Conservation (phyloP, 169 alveolate genomes). For the Eimeria nieschulzi region DNA sequence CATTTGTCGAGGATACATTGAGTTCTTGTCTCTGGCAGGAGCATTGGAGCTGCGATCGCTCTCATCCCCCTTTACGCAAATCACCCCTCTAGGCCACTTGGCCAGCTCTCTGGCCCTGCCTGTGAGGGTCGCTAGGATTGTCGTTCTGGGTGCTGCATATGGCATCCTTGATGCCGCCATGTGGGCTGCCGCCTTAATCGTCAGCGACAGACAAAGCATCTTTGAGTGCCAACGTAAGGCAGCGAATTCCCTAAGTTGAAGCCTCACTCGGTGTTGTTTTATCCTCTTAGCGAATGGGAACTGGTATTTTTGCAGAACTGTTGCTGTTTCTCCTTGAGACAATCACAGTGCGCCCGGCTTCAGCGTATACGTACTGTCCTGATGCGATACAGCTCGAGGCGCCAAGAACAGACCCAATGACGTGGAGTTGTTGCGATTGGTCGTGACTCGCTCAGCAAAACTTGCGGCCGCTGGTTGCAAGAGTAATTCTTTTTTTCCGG, state of each 20-base stretch:
- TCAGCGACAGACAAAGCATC: slow-evolving; percentile 39
- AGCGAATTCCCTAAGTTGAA: not conserved
- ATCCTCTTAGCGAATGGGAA: not conserved
- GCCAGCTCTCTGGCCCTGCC: slow-evolving; percentile 45
- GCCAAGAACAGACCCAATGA: not conserved
- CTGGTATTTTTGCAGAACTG: not conserved
- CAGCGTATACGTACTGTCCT: not conserved
- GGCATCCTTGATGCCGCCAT: slow-evolving; percentile 48
- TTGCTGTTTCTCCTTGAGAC: not conserved
- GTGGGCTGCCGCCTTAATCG: slow-evolving; percentile 53
- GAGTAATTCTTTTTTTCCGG: slow-evolving; percentile 11
- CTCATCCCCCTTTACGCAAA: slow-evolving; percentile 4
- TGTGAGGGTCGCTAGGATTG: slow-evolving; percentile 23
- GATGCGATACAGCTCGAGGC: slow-evolving; percentile 42
- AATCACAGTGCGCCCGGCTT: too few relatives aligned
- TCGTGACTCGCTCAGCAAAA: slow-evolving; percentile 44
- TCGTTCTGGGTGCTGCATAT: slow-evolving; percentile 16
- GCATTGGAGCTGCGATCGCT: slow-evolving; percentile 50
- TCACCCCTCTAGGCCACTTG: slow-evolving; percentile 56
- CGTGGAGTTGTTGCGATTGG: slow-evolving; percentile 27
- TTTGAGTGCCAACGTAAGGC: slow-evolving; percentile 61
- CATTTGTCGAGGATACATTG: not conserved
- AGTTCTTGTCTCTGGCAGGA: slow-evolving; percentile 1
- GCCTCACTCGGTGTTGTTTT: too few relatives aligned
- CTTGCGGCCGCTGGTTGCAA: slow-evolving; percentile 47